A percentile compares a stretch with the other conserved stretches of the same genome.
Evolutionary conservation across 208 protist genomes (phyloP).

Genomic region (Leishmania guyanensis): DNA sequence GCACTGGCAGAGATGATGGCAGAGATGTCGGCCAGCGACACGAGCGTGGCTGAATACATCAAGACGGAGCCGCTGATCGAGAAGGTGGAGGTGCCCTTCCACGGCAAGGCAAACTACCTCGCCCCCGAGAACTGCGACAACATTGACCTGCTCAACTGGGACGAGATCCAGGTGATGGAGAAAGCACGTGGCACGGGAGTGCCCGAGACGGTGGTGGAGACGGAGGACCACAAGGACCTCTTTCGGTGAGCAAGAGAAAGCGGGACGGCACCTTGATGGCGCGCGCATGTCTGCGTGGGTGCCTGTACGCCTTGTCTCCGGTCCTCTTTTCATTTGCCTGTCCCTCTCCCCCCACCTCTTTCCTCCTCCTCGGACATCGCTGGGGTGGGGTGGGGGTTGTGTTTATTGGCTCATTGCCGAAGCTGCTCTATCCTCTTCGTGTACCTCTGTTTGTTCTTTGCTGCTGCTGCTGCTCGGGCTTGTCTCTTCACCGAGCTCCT

Average conservation of each 20-base stretch:
- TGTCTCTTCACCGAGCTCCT: no score
- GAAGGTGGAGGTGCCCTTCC: conserved; percentile 77
- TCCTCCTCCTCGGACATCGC: no score
- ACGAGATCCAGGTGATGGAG: conserved; percentile 66
- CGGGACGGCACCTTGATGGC: background rate
- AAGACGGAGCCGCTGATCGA: conserved; percentile 77
- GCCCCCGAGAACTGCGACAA: conserved; percentile 88
- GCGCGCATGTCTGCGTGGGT: background rate
- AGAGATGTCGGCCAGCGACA: conserved; percentile 63
- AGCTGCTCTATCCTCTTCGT: no score
- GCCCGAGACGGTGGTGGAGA: conserved; percentile 66
- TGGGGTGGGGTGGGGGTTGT: no score
- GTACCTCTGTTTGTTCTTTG: no score
- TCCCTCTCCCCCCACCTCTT: background rate
- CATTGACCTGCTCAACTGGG: conserved; percentile 80
- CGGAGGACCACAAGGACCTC: conserved; percentile 64
- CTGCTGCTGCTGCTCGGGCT: no score
- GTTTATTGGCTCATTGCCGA: no score
- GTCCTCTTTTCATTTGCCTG: background rate
- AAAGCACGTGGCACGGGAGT: conserved; percentile 15
- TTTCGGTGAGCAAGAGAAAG: conserved; percentile 54
- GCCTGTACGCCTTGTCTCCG: background rate
- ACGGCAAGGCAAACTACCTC: conserved; percentile 72
- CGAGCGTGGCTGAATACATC: conserved; percentile 62
- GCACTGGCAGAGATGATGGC: conserved; percentile 82